Base-by-base conservation (phyloP, 345 rosid genomes). In the Psidium friedrichsthalianum region DNA sequence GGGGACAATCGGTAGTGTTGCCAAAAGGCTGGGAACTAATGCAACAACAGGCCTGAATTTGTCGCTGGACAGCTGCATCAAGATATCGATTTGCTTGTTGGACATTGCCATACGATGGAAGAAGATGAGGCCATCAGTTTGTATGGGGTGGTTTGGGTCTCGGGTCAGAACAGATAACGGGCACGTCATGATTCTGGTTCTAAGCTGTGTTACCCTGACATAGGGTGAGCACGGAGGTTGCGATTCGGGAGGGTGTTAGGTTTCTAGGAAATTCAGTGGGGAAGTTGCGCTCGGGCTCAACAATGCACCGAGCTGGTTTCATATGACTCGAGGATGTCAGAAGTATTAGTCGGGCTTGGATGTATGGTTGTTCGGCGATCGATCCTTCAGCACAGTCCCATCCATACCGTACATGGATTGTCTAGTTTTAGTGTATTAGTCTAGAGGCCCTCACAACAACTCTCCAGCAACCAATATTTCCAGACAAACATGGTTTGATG, bases 81-180 rank as follows among this genome's bases (percentile, higher is more conserved):
- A 6, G 57, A 83, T 11, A n/a, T 83, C 78, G 11, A 84, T 91
- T 22, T 83, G 85, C 76, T 83, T 91, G 83, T 25, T 90, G 11
- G n/a, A n/a, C 88, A 91, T 56, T 69, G 84, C 54, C 52, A 85
- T 55, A 69, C 85, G 21, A 54, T 82, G 83, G 74, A 24, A 42
- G 84, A 64, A 40, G 74, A 64, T 8, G 51, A 47, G 44, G n/a
- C n/a, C 21, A 29, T 11, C 81, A 29, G 5, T 81, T 81, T 53
- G n/a, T 85, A 59, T 21, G 85, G 85, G 3, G 55, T 80, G 9
- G 86, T 88, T 56, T 56, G 64, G 84, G 83, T 91, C 64, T 91
- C n/a, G 93, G 93, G 86, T 87, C 53, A 85, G 91, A 83, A 81
- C n/a, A 49, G 87, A 86, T 84, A 87, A 90, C 0, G 86, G 90